Conservation (phyloP, 2,329 filamentous ascomycete genomes). For the Dactylonectria macrodidyma region DNA sequence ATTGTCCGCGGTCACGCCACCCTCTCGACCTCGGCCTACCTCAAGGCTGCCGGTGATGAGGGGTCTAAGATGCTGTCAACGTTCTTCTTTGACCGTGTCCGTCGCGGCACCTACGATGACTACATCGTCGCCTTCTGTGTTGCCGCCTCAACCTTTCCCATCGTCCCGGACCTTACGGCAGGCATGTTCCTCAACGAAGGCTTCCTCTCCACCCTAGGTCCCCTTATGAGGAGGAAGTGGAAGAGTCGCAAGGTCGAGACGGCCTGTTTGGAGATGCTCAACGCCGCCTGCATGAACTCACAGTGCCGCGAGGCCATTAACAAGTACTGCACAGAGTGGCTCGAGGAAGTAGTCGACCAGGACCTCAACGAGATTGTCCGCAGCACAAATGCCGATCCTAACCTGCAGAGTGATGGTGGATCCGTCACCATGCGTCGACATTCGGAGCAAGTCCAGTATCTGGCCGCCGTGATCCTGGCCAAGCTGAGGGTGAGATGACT, state of each 20-base stretch:
- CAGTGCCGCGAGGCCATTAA: constrained; percentile 86
- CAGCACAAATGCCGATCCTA: constrained; percentile 66
- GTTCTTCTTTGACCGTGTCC: constrained; percentile 81
- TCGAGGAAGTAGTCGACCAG: constrained; percentile 86
- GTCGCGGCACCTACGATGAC: constrained; percentile 86
- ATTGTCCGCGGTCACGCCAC: constrained; percentile 86
- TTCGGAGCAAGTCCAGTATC: constrained; percentile 72
- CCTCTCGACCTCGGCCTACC: constrained; percentile 85
- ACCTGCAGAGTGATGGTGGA: constrained; percentile 71
- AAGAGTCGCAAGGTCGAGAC: constrained; percentile 90
- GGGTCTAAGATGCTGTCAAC: constrained; percentile 79
- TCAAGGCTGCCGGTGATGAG: constrained; percentile 81
- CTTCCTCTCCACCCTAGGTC: constrained; percentile 83
- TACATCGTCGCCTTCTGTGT: constrained; percentile 94
- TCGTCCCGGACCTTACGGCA: constrained; percentile 82
- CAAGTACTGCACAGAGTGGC: constrained; percentile 88
- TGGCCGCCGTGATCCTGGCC: constrained; percentile 82
- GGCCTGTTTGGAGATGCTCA: constrained; percentile 89
- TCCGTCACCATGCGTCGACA: constrained; percentile 74
- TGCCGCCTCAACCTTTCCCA: constrained; percentile 89
- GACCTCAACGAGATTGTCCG: constrained; percentile 71
- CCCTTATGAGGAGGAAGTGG: constrained; percentile 83
- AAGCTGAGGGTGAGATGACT: constrained; percentile 72
- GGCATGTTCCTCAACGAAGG: constrained; percentile 90
- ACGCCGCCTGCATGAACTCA: constrained; percentile 89